Conservation (phyloP, 2,329 filamentous ascomycete genomes). For the Verruconis gallopava region DNA sequence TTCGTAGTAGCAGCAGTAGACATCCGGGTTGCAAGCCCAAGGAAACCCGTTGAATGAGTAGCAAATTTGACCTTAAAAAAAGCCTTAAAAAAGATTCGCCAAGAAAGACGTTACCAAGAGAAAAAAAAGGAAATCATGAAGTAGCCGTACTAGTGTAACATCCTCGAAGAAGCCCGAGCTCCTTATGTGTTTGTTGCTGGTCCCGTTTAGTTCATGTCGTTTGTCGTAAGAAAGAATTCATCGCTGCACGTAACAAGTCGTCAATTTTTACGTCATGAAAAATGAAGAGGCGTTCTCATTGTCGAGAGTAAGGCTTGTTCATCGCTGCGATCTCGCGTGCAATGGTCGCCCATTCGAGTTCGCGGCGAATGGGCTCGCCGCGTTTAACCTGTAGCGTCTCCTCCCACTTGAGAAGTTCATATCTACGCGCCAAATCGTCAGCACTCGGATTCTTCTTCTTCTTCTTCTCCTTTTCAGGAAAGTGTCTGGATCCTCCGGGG, state of each 20-base stretch:
- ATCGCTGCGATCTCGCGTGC: constrained; percentile 84
- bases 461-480: constrained; percentile 3
- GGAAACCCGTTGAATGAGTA: too few relatives aligned
- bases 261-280: too few relatives aligned
- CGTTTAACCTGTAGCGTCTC: constrained; percentile 53
- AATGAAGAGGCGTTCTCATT: too few relatives aligned
- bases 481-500: not conserved
- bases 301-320: constrained; percentile 85
- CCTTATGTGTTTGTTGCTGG: not conserved
- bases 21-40: too few relatives aligned
- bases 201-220: too few relatives aligned
- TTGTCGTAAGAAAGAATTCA: too few relatives aligned
- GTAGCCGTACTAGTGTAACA: not conserved
- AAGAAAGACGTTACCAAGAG: not conserved
- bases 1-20: too few relatives aligned
- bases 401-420: constrained; percentile 94
- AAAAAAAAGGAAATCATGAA: not conserved
- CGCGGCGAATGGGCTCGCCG: constrained; percentile 48
- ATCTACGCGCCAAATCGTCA: constrained; percentile 27
- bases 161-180: not conserved
- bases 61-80: too few relatives aligned
- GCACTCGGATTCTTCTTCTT: too few relatives aligned
- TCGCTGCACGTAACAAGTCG: too few relatives aligned
- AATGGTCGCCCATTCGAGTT: constrained; percentile 85
- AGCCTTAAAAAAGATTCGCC: too few relatives aligned